Conservation (phyloP, 805 yeast genomes). For the Candida quercuum region DNA sequence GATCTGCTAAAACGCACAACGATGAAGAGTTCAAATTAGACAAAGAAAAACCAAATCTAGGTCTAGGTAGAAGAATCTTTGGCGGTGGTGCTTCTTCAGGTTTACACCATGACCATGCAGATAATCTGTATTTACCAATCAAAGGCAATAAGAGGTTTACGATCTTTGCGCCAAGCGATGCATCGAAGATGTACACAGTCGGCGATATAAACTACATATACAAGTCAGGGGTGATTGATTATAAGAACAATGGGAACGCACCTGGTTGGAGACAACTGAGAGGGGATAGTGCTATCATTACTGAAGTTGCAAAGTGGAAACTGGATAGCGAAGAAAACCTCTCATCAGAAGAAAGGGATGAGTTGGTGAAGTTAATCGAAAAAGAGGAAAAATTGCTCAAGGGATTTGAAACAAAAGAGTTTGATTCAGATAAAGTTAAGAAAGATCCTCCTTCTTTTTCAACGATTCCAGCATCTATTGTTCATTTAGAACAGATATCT, state of each 20-base stretch:
- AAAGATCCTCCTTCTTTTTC: constrained; percentile 69
- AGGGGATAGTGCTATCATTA: constrained; percentile 55
- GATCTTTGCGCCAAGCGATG: constrained; percentile 58
- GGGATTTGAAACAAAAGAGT: constrained; percentile 15
- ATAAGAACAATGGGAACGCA: constrained; percentile 45
- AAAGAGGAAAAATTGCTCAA: constrained; percentile 21
- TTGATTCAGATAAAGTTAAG: constrained; percentile 14
- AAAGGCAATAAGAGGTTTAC: constrained; percentile 65
- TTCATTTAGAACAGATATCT: constrained; percentile 52
- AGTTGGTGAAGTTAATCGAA: constrained; percentile 22
- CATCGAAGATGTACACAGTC: constrained; percentile 52
- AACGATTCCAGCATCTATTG: constrained; percentile 53
- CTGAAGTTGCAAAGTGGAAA: constrained; percentile 42
- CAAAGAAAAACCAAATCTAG: constrained; percentile 22
- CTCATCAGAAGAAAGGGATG: constrained; percentile 17
- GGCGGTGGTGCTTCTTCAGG: constrained; percentile 64
- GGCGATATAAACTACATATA: constrained; percentile 52
- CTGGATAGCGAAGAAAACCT: constrained; percentile 26
- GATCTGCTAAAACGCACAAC: constrained; percentile 26
- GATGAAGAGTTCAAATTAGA: constrained; percentile 15
- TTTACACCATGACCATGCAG: constrained; percentile 77
- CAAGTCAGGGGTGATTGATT: constrained; percentile 65
- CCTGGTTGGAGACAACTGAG: constrained; percentile 60
- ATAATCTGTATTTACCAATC: constrained; percentile 59
- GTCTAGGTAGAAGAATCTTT: constrained; percentile 53